phyloP scores from a whole-genome alignment of 208 protist species.

The Wallacemonas collosoma region DNA sequence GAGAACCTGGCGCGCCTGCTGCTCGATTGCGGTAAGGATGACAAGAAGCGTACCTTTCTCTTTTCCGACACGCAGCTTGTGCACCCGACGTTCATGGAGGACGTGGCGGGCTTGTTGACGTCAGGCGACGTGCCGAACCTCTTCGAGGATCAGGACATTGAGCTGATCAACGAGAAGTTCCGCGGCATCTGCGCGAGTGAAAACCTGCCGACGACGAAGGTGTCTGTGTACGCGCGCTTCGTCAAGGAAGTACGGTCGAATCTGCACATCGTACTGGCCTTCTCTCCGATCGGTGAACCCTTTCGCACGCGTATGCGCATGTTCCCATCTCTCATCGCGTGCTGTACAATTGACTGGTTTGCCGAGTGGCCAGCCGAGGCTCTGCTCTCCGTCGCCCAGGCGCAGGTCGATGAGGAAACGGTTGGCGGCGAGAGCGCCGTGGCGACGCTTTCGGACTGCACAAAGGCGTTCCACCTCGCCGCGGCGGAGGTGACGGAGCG shows the following conservation, averaged over 20 bases:
- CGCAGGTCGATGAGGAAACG: constrained; percentile 50
- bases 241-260: constrained; percentile 94
- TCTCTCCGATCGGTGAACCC: constrained; percentile 95
- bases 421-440: constrained; percentile 4
- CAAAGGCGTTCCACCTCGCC: constrained; percentile 91
- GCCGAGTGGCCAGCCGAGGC: constrained; percentile 96
- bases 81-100: constrained; percentile 97
- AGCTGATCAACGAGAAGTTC: constrained; percentile 95
- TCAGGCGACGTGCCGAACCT: constrained; percentile 98
- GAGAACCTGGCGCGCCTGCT: constrained; percentile 95
- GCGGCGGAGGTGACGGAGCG: constrained; percentile 85
- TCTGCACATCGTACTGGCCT: constrained; percentile 96
- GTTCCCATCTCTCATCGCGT: constrained; percentile 98
- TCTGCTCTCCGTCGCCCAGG: constrained; percentile 92
- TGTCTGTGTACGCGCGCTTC: constrained; percentile 95
- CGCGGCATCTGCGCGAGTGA: constrained; percentile 88
- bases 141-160: constrained; percentile 95
- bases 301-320: constrained; percentile 96
- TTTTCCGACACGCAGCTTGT: constrained; percentile 98
- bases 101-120: constrained; percentile 97
- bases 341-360: constrained; percentile 99
- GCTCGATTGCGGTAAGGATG: constrained; percentile 94
- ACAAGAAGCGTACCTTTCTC: constrained; percentile 96
- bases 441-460: constrained; percentile 78
- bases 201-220: constrained; percentile 94